These are phyloP conservation scores for Penicillium alfredii DNA, from an alignment of 495 filamentous ascomycete genomes.

Conservation along the genomic window DNA sequence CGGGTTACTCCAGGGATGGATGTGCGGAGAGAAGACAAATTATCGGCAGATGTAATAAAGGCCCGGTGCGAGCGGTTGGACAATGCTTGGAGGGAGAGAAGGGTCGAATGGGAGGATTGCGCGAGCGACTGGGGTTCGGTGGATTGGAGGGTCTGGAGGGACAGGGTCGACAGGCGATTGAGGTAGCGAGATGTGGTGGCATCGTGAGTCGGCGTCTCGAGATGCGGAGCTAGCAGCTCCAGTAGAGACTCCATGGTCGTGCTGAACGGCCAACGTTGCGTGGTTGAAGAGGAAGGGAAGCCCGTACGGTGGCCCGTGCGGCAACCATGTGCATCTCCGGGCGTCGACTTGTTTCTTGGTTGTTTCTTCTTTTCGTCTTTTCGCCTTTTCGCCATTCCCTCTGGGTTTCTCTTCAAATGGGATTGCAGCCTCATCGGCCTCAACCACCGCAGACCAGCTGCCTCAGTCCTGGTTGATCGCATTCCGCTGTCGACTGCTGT, in stretches of 20 bases:
- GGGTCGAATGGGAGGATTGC: slow-evolving; percentile 74
- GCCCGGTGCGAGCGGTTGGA: slow-evolving; percentile 89
- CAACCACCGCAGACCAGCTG: too few relatives aligned
- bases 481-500: slow-evolving; percentile 21
- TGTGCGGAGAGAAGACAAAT: slow-evolving; percentile 63
- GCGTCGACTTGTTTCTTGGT: slow-evolving; percentile 7
- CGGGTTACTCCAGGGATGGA: slow-evolving; percentile 62
- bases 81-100: slow-evolving; percentile 79
- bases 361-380: too few relatives aligned
- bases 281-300: too few relatives aligned
- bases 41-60: slow-evolving; percentile 72
- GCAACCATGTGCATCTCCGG: slow-evolving; percentile 22
- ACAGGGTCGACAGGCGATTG: slow-evolving; percentile 69
- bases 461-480: slow-evolving; percentile 10
- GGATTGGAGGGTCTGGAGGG: slow-evolving; percentile 63
- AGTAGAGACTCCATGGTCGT: slow-evolving; percentile 53
- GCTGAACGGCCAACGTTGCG: too few relatives aligned
- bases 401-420: too few relatives aligned
- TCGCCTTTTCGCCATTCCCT: too few relatives aligned
- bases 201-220: slow-evolving; percentile 38
- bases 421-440: too few relatives aligned
- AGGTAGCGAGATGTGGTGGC: slow-evolving; percentile 61
- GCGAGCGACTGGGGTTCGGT: slow-evolving; percentile 74
- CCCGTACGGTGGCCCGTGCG: slow-evolving; percentile 33
- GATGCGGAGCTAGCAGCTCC: slow-evolving; percentile 63